These are phyloP conservation scores for Vitis rotundifolia DNA, from an alignment of 164 flowering plant genomes.

Conservation along the genomic window DNA sequence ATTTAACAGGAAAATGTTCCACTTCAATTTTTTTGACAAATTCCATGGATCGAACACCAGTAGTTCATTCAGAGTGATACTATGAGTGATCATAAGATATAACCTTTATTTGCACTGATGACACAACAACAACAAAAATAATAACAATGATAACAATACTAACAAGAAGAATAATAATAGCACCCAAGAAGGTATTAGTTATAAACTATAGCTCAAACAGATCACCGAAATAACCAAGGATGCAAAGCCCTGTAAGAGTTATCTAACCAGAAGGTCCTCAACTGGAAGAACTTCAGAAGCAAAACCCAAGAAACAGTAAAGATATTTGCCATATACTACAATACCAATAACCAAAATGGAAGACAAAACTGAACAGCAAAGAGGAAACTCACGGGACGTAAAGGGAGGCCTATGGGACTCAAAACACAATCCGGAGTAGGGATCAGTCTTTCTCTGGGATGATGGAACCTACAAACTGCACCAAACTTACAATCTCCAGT, in stretches of 20 bases:
- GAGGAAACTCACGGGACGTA: constrained; percentile 73
- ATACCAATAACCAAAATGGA: neutral
- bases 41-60: neutral
- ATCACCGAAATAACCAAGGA: no score
- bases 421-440: constrained; percentile 90
- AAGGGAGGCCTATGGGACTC: constrained; percentile 90
- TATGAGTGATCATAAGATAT: neutral
- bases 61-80: neutral
- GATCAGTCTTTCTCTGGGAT: constrained; percentile 78
- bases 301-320: neutral
- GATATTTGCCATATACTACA: neutral
- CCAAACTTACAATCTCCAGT: constrained; percentile 99
- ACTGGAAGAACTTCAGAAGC: neutral
- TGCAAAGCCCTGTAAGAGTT: no score
- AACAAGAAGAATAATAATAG: no score
- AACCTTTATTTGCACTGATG: no score
- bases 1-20: neutral
- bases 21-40: neutral
- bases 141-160: no score
- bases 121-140: no score
- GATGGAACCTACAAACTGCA: constrained; percentile 90
- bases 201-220: no score
- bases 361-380: neutral
- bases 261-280: no score
- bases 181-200: no score